Evolutionary conservation across 805 yeast species (phyloP).

Genomic region (Metschnikowia drakensbergensis): DNA sequence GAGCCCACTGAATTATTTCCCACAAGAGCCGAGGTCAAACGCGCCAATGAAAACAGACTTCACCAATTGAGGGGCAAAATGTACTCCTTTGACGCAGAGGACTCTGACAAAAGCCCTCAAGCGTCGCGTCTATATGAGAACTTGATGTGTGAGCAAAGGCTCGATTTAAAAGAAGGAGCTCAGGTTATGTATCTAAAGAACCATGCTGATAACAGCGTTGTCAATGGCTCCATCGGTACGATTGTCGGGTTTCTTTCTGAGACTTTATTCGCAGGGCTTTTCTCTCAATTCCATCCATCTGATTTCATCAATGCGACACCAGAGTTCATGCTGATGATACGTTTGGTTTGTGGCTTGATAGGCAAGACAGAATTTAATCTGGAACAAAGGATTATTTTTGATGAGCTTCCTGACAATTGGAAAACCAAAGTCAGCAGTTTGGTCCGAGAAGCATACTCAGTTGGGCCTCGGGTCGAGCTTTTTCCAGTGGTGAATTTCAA

Average conservation of each 20-base stretch:
- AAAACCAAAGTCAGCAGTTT: slow-evolving; percentile 11
- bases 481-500: slow-evolving; percentile 49
- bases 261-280: slow-evolving; percentile 10
- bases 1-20: slow-evolving; percentile 74
- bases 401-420: slow-evolving; percentile 13
- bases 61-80: slow-evolving; percentile 41
- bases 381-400: slow-evolving; percentile 6
- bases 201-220: slow-evolving; percentile 58
- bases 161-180: slow-evolving; percentile 65
- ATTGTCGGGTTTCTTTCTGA: slow-evolving; percentile 49
- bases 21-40: slow-evolving; percentile 67
- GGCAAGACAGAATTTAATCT: slow-evolving; percentile 7
- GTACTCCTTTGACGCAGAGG: slow-evolving; percentile 46
- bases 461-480: slow-evolving; percentile 11
- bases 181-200: slow-evolving; percentile 84
- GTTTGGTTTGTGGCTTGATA: slow-evolving; percentile 9
- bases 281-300: slow-evolving; percentile 9
- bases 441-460: slow-evolving; percentile 9
- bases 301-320: slow-evolving; percentile 13
- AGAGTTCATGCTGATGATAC: slow-evolving; percentile 11
- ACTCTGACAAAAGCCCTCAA: slow-evolving; percentile 49
- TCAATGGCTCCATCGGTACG: slow-evolving; percentile 74
- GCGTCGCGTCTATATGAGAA: slow-evolving; percentile 45
- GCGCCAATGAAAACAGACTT: slow-evolving; percentile 55
- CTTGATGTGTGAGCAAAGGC: slow-evolving; percentile 64